Conservation (phyloP, 306 rosid genomes). For the Cicer chorassanicum region DNA sequence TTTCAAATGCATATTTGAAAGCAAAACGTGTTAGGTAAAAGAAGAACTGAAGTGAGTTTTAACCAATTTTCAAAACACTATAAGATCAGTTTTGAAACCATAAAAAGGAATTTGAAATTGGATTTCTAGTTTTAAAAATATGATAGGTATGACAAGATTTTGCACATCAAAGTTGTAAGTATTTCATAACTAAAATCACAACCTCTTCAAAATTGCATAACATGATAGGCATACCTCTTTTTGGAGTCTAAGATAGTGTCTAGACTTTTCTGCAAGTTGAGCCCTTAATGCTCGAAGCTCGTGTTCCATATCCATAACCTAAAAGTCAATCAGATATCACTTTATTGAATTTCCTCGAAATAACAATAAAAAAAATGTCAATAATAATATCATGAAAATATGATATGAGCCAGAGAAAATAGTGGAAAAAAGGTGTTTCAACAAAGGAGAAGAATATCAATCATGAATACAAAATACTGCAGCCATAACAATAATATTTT, state of each 20-base stretch:
- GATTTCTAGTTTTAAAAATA: too few relatives aligned
- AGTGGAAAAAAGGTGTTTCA: constrained; percentile 6
- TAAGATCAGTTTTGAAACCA: too few relatives aligned
- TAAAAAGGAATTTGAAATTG: too few relatives aligned
- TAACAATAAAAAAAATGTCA: constrained; percentile 18
- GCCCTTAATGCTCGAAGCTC: constrained; percentile 91
- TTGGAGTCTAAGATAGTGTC: constrained; percentile 80
- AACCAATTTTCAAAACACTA: too few relatives aligned
- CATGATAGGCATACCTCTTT: constrained; percentile 71
- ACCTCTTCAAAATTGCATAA: constrained; percentile 29
- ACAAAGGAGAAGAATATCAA: constrained; percentile 18
- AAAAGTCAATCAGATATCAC: constrained; percentile 42
- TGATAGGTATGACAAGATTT: too few relatives aligned
- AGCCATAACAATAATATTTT: constrained; percentile 16
- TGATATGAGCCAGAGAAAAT: constrained; percentile 7
- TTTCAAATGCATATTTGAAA: too few relatives aligned
- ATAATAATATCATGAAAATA: constrained; percentile 8
- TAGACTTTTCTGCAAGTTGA: constrained; percentile 87
- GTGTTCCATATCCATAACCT: constrained; percentile 99
- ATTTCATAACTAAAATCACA: constrained; percentile 10
- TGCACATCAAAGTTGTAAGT: background rate
- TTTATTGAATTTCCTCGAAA: constrained; percentile 37
- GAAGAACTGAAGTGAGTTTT: too few relatives aligned
- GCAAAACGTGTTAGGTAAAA: too few relatives aligned
- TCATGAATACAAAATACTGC: background rate